Evolutionary conservation across 2,329 filamentous ascomycete genomes (phyloP).

Genomic region (Verticillium nubilum): DNA sequence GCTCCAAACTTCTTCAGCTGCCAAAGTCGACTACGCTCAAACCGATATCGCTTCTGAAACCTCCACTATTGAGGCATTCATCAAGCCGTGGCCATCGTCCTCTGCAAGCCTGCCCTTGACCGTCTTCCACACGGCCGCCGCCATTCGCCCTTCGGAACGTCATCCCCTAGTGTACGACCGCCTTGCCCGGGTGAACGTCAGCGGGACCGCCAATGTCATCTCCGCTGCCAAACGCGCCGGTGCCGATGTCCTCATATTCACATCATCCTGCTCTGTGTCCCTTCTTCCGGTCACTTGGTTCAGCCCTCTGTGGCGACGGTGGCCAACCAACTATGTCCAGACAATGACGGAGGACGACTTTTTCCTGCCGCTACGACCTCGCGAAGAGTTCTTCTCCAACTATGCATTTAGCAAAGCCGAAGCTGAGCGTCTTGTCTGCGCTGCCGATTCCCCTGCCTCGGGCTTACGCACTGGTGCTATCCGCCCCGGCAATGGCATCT

Average conservation of each 20-base stretch:
- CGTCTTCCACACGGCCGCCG: constrained; percentile 52
- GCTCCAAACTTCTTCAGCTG: constrained; percentile 28
- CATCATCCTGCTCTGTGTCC: constrained; percentile 40
- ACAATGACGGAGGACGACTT: constrained; percentile 40
- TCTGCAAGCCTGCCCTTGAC: constrained; percentile 41
- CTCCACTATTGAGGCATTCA: constrained; percentile 39
- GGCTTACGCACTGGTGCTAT: constrained; percentile 47
- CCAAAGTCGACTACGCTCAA: constrained; percentile 34
- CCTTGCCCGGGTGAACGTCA: constrained; percentile 42
- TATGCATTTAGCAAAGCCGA: constrained; percentile 47
- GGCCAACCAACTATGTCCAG: constrained; percentile 36
- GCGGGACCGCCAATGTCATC: constrained; percentile 43
- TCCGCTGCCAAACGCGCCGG: constrained; percentile 37
- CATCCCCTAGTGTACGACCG: constrained; percentile 36
- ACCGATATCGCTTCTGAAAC: constrained; percentile 43
- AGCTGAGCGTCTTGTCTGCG: constrained; percentile 45
- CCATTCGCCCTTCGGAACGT: constrained; percentile 46
- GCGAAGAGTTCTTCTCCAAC: constrained; percentile 39
- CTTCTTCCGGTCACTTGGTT: constrained; percentile 36
- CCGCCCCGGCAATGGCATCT: constrained; percentile 47
- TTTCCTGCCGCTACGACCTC: constrained; percentile 27
- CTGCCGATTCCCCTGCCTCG: constrained; percentile 26
- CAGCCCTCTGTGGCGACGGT: constrained; percentile 34
- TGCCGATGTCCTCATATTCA: constrained; percentile 45
- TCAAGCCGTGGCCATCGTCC: constrained; percentile 36